Evolutionary conservation across 2,329 filamentous ascomycete genomes (phyloP), one percentile per base, ranked within the genome.

Genomic region (Monascus ruber): DNA sequence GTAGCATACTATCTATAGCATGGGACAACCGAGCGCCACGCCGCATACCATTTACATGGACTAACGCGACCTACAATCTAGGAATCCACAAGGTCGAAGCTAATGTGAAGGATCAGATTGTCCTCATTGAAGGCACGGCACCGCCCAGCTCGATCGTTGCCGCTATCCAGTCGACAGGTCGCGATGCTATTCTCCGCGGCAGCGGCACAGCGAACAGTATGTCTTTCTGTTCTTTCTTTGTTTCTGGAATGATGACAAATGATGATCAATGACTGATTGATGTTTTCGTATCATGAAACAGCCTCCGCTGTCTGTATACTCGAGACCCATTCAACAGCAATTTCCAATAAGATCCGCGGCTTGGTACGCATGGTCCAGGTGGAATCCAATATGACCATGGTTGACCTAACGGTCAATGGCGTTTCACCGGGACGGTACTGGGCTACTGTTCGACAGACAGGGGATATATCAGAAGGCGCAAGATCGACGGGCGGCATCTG

Each of bases 321-420:
- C 44, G 91, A 98, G 70, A 93, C 86, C 41, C 79, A 85, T 55
- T 74, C 79, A 34, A 66, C 63, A 31, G 62, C 64, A 41, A 73
- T 79, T 40, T 60, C 68, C 47, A 74, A 81, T 53, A 72, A 83
- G 51, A 87, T 98, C 38, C 78, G 85, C 49, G 91, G 91, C 26
- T 70, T 98, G 32, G 86, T 84, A 45, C 79, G 91, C 50, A 93
- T 98, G 83, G 89, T 98, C 33, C 85, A 96, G 58, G 86, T 94
- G 37, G 79, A 78, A 37, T 73, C 83, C 3, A 77, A 73, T 33
- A 73, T 84, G 52, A 94, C 88, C 8, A 69, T 96, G 39, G 73
- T 96, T 47, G 91, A 98, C 64, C 68, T 96, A 49, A 93, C 85
- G 9, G 72, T 96, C 45, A 81, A 80, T 46, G 89, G 91, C 33